Percentiles rank a stretch among this genome's conserved stretches.
Evolutionary conservation across 2,329 filamentous ascomycete genomes (phyloP).

Genomic region (Bipolaris bicolor): DNA sequence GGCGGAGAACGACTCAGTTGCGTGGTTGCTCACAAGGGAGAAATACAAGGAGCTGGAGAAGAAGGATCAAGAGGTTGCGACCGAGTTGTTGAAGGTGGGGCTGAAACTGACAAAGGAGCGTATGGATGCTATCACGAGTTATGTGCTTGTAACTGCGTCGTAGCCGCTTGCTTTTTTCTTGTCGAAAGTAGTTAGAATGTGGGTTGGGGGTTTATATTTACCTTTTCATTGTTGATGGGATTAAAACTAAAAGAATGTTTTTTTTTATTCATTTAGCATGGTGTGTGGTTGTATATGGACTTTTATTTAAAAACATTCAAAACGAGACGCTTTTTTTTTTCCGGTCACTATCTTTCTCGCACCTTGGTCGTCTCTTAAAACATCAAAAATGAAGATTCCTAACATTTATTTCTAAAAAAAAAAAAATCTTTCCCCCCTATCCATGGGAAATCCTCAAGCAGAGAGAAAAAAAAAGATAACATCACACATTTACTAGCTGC

Average conservation of each 20-base stretch:
- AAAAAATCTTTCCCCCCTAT: too few species aligned
- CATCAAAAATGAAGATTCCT: too few species aligned
- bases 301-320: background rate
- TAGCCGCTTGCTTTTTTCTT: background rate
- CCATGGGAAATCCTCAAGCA: too few species aligned
- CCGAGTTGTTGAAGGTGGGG: slow-evolving; percentile 84
- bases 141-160: slow-evolving; percentile 47
- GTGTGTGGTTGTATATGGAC: background rate
- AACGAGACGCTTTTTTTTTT: background rate
- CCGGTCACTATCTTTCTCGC: too few species aligned
- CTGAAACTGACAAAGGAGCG: slow-evolving; percentile 93
- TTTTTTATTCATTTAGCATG: background rate
- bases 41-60: slow-evolving; percentile 76
- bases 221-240: too few species aligned
- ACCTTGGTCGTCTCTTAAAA: too few species aligned
- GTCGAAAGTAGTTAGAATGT: background rate
- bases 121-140: slow-evolving; percentile 72
- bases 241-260: background rate
- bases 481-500: background rate
- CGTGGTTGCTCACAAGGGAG: slow-evolving; percentile 78
- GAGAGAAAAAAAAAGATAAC: background rate
- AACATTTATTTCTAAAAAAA: too few species aligned
- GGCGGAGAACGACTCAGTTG: slow-evolving; percentile 79
- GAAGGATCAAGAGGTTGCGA: slow-evolving; percentile 76
- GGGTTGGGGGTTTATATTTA: background rate